Evolutionary conservation across 371 early-diverging fungal species (phyloP).

Genomic region (Mucor lusitanicus): DNA sequence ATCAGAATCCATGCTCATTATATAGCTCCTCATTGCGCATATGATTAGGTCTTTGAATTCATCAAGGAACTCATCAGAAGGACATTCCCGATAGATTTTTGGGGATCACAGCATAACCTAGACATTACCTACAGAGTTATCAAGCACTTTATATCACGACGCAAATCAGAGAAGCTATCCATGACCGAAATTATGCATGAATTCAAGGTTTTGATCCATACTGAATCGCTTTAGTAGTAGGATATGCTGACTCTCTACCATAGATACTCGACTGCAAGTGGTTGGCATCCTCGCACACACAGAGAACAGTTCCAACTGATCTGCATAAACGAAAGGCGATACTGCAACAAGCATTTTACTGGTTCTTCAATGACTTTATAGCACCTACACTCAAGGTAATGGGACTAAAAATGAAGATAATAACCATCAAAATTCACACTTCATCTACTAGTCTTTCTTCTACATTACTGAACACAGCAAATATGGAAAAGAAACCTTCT

Average conservation of each 20-base stretch:
- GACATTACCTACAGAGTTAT: conserved; percentile 44
- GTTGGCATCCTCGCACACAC: conserved; percentile 1
- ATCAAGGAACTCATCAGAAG: conserved; percentile 21
- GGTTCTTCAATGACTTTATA: conserved; percentile 67
- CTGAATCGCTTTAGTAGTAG: background rate
- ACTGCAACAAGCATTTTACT: conserved; percentile 58
- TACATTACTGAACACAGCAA: conserved; percentile 73
- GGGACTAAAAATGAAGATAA: no score
- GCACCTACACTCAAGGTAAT: conserved; percentile 58
- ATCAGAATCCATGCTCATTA: background rate
- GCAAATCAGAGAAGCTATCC: conserved; percentile 62
- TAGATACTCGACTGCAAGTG: conserved; percentile 15
- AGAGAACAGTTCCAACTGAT: conserved; percentile 37
- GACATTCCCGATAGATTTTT: conserved; percentile 55
- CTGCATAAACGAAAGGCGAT: conserved; percentile 52
- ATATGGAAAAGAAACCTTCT: conserved; percentile 60
- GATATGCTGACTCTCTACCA: background rate
- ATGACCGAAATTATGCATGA: conserved; percentile 60
- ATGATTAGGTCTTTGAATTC: conserved; percentile 6
- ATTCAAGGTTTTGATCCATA: conserved; percentile 48
- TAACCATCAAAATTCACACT: background rate
- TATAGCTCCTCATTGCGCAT: background rate
- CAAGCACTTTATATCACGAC: conserved; percentile 46
- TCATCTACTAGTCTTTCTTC: conserved; percentile 56
- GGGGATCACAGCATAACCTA: conserved; percentile 56